A percentile compares a stretch with the other conserved stretches of the same genome.
Conservation (phyloP, 2,329 filamentous ascomycete genomes). For the Coleophoma crateriformis region DNA sequence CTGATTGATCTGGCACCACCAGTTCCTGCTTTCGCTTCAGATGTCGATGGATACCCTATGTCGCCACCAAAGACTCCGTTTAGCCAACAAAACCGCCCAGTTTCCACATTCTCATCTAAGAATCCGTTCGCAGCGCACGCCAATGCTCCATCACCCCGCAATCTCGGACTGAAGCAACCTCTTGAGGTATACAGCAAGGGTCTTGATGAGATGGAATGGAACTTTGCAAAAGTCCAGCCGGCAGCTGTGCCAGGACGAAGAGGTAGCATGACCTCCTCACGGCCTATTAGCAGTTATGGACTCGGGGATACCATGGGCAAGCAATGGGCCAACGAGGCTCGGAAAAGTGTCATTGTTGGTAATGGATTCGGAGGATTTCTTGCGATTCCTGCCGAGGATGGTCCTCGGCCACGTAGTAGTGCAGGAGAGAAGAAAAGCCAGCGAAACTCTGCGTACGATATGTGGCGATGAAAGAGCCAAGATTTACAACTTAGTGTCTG, state of each 20-base stretch:
- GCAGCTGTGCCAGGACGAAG: conserved; percentile 28
- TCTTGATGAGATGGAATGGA: conserved; percentile 63
- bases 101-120: conserved; percentile 24
- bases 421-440: conserved; percentile 16
- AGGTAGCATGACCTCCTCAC: conserved; percentile 28
- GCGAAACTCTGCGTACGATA: conserved; percentile 21
- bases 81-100: conserved; percentile 8
- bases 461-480: conserved; percentile 16
- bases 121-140: conserved; percentile 21
- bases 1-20: conserved; percentile 66
- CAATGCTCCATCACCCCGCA: conserved; percentile 11
- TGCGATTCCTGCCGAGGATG: conserved; percentile 51
- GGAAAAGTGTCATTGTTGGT: conserved; percentile 58
- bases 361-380: conserved; percentile 64
- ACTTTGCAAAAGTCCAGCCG: conserved; percentile 56
- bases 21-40: conserved; percentile 40
- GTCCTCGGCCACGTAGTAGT: conserved; percentile 21
- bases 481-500: neutral
- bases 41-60: conserved; percentile 17
- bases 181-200: conserved; percentile 62
- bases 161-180: conserved; percentile 43
- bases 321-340: conserved; percentile 43
- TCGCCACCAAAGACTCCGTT: conserved; percentile 4
- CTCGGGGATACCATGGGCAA: conserved; percentile 35
- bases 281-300: conserved; percentile 38